Evolutionary conservation across 78 protist species (phyloP), one percentile per base, ranked within the genome.

Genomic region (Diacronema lutheri): DNA sequence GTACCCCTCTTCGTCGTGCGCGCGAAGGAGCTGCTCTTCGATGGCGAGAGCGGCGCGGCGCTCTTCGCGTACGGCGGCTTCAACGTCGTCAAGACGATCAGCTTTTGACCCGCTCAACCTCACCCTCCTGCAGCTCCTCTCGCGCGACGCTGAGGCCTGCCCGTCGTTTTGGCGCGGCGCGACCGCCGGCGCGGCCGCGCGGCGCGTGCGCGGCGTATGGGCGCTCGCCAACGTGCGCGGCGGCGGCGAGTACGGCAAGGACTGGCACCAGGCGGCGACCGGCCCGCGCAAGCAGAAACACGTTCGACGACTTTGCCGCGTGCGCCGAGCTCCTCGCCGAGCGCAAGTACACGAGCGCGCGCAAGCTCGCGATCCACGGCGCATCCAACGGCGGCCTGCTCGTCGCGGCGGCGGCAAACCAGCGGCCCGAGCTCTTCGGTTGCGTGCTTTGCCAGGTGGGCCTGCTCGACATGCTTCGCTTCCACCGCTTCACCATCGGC

Each of bases 341-440:
- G 57, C 79, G 58, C 33, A 58, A 58, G 25, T 29, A 41, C 58
- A 26, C 38, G 37, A 0, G 9, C 4, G 58, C 79, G 9, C 25
- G 3, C 55, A 0, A 12, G 58, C 79, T 95, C 0, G 86, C 89
- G 6, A 90, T 94, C 68, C 56, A 44, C 23, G 98, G 98, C 71
- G 98, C 97, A 26, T 76, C 90, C 29, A 96, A 96, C 86, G 98
- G 98, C 77, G 98, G 98, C 29, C 86, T 96, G 29, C 86, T 96
- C 6, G 91, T 92, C 14, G 98, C 87, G 26, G 98, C 97, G 0
- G 29, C 83, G 23, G 29, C 86, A 50, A 96, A 94, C 71, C 96
- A 92, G 84, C 35, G 87, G 5, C 98, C 97, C 1, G 93, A 95
- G 4, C 88, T 96, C 19, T 96, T 95, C 25, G 93, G 92, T 9